A percentile compares a stretch with the other conserved stretches of the same genome.
Evolutionary conservation across 768 basidiomycete species (phyloP).

Genomic region (Crepidotus variabilis): DNA sequence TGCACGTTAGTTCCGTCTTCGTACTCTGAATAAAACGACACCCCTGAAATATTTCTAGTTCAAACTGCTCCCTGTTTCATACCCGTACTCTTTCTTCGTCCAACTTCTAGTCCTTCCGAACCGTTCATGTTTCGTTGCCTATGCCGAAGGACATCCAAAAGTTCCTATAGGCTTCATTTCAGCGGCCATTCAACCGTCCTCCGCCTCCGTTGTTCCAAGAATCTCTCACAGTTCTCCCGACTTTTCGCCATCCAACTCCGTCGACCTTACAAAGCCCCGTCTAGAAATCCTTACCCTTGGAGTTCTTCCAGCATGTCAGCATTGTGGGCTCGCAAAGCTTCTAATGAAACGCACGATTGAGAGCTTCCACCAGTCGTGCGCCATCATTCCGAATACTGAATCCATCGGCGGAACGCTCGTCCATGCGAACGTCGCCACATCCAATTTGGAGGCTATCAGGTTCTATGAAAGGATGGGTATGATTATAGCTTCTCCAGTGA

Average conservation of each 20-base stretch:
- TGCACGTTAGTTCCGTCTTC: constrained; percentile 36
- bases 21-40: background rate
- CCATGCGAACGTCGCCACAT: constrained; percentile 42
- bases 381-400: constrained; percentile 8
- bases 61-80: constrained; percentile 33
- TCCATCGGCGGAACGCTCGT: constrained; percentile 24
- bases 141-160: constrained; percentile 20
- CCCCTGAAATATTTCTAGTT: constrained; percentile 21
- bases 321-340: constrained; percentile 38
- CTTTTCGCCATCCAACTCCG: constrained; percentile 5
- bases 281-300: constrained; percentile 52
- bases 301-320: constrained; percentile 41
- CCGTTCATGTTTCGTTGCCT: constrained; percentile 39
- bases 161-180: constrained; percentile 41
- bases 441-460: constrained; percentile 34
- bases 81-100: constrained; percentile 41
- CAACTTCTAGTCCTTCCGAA: constrained; percentile 41
- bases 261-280: constrained; percentile 22
- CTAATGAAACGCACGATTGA: constrained; percentile 32
- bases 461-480: constrained; percentile 46
- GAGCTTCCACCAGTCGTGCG: constrained; percentile 24
- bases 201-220: constrained; percentile 7
- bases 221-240: constrained; percentile 9
- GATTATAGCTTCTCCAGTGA: constrained; percentile 26
- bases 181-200: constrained; percentile 23